Evolutionary conservation across 352 stramenopile species (phyloP), one percentile per base, ranked within the genome.

Genomic region (Globisporangium mamillatum): DNA sequence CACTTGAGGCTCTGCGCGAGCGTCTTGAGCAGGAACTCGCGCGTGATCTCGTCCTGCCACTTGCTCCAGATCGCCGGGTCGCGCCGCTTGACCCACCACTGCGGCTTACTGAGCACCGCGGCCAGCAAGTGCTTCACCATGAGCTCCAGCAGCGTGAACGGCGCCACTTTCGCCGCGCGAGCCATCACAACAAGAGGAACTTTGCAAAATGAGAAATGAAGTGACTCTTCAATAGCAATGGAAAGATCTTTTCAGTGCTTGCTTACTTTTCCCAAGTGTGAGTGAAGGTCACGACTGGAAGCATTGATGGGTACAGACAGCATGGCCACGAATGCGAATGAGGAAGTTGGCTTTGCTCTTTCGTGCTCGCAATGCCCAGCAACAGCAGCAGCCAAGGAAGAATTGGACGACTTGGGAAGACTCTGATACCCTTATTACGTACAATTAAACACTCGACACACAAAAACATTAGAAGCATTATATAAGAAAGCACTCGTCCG

Each of bases 1-100:
- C 53, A 68, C 20, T 53, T 25, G 34, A 57, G 53, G n/a, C 52
- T 68, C 53, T 68, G 63, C 25, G 36, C 4, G 34, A 70, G 55
- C 14, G 56, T 64, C 64, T 70, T 27, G 56, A 20, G 56, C 48
- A 70, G 27, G 29, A 70, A 70, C 29, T 54, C 64, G 32, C 56
- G 29, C 29, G 20, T 32, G 20, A 70, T 32, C 44, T 70, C 56
- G 7, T 34, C n/a, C 5, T 60, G 46, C 64, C 56, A 70, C 44
- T 29, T 70, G 48, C 4, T 18, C 38, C 64, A 32, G 22, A 70
- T 70, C 38, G 24, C 64, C 18, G 41, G 18, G 20, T 70, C 64
- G 12, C 54, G 44, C 29, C 64, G 41, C 64, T 70, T 70, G 64
- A 57, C 20, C 64, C 41, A 60, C 64, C 64, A 65, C 64, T 54